Conservation (phyloP, 2,329 filamentous ascomycete genomes). For the Exophiala aquamarina region DNA sequence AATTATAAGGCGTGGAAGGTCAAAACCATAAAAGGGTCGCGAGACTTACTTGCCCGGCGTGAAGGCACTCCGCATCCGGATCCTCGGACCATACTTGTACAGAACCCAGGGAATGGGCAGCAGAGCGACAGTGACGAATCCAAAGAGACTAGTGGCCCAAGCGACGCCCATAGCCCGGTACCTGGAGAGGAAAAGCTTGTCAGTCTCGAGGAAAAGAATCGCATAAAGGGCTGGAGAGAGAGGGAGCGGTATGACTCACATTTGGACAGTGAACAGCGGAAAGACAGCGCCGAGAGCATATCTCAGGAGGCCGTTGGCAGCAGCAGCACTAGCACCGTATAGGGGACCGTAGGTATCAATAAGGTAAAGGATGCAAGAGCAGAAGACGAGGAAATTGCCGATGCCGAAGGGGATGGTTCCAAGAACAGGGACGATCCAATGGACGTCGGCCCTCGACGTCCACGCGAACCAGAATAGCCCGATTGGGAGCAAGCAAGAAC, state of each 20-base stretch:
- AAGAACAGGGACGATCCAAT: constrained; percentile 38
- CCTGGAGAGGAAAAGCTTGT: constrained; percentile 5
- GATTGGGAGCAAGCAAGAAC: constrained; percentile 48
- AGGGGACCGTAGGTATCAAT: constrained; percentile 32
- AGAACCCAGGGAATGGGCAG: constrained; percentile 46
- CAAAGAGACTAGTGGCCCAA: constrained; percentile 37
- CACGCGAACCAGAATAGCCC: constrained; percentile 50
- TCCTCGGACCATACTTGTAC: constrained; percentile 40
- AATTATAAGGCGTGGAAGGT: too few relatives aligned
- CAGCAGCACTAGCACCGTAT: constrained; percentile 32
- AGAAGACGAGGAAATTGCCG: constrained; percentile 36
- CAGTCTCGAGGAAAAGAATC: neutral
- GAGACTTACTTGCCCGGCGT: neutral
- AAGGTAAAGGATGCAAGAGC: constrained; percentile 46
- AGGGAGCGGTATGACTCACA: constrained; percentile 26
- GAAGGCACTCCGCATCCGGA: constrained; percentile 42
- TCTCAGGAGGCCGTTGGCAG: constrained; percentile 36
- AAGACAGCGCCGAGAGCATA: constrained; percentile 36
- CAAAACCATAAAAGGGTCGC: neutral
- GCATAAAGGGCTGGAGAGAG: neutral
- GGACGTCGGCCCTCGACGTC: constrained; percentile 42
- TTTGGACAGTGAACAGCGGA: constrained; percentile 36
- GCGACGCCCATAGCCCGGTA: constrained; percentile 32
- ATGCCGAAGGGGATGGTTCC: constrained; percentile 30
- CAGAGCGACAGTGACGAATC: constrained; percentile 33